phyloP scores from a whole-genome alignment of 2,329 filamentous ascomycete genomes.

The Cladosporium velox region DNA sequence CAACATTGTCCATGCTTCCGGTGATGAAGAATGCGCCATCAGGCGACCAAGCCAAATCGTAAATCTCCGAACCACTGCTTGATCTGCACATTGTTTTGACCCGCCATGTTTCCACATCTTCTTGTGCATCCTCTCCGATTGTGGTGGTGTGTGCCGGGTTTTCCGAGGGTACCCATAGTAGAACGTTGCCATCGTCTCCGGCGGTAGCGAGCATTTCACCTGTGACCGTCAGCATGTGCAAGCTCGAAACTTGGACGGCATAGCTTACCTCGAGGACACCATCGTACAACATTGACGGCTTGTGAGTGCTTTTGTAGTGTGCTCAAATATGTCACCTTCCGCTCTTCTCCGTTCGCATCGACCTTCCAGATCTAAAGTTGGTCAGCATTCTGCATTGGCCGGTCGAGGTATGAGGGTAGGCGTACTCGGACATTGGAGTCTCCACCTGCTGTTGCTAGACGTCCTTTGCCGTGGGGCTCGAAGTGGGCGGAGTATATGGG shows the following conservation, averaged over 20 bases:
- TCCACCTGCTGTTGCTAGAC: slow-evolving; percentile 89
- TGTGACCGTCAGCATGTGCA: slow-evolving; percentile 41
- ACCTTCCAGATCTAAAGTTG: slow-evolving; percentile 79
- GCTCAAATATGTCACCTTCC: slow-evolving; percentile 87
- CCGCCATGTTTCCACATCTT: slow-evolving; percentile 96
- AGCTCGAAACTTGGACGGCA: slow-evolving; percentile 16
- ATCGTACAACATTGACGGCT: slow-evolving; percentile 96
- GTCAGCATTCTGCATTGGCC: slow-evolving; percentile 14
- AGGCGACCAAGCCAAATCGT: slow-evolving; percentile 98
- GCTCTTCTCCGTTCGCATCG: slow-evolving; percentile 78
- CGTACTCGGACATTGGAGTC: slow-evolving; percentile 91
- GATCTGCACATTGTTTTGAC: slow-evolving; percentile 98
- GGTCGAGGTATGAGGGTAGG: background rate
- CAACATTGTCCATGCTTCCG: slow-evolving; percentile 98
- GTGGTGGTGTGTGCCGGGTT: slow-evolving; percentile 60
- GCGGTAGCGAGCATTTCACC: slow-evolving; percentile 92
- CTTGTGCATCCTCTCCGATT: slow-evolving; percentile 74
- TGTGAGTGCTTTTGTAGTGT: slow-evolving; percentile 93
- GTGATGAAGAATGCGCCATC: slow-evolving; percentile 96
- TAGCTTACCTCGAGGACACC: slow-evolving; percentile 80
- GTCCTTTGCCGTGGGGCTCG: slow-evolving; percentile 85
- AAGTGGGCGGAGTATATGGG: slow-evolving; percentile 98
- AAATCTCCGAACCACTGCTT: slow-evolving; percentile 84
- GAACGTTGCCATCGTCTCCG: slow-evolving; percentile 94
- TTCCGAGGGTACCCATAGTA: slow-evolving; percentile 92